Evolutionary conservation across 2,329 filamentous ascomycete species (phyloP).

Genomic region (Ambrosiella cleistominuta): DNA sequence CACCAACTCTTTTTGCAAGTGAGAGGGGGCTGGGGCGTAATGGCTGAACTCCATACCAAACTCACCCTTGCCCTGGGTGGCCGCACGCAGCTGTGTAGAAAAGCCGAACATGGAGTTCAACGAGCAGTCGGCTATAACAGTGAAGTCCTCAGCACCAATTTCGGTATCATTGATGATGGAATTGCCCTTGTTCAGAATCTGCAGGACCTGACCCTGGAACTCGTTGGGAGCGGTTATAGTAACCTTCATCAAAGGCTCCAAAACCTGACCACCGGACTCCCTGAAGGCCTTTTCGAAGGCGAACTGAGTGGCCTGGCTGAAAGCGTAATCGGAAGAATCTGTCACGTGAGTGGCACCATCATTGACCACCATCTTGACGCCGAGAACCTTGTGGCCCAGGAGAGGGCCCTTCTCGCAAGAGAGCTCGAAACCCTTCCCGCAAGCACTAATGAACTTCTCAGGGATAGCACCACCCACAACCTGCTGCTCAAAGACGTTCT

Average conservation of each 20-base stretch:
- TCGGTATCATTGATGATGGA: slow-evolving; percentile 92
- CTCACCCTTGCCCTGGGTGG: slow-evolving; percentile 95
- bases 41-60: slow-evolving; percentile 98
- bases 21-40: slow-evolving; percentile 70
- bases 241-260: slow-evolving; percentile 97
- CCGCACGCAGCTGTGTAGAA: slow-evolving; percentile 72
- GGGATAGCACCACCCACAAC: slow-evolving; percentile 80
- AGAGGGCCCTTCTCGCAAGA: slow-evolving; percentile 76
- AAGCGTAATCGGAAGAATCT: slow-evolving; percentile 91
- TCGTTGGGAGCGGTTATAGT: slow-evolving; percentile 89
- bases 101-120: slow-evolving; percentile 98
- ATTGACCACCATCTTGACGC: slow-evolving; percentile 77
- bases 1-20: slow-evolving; percentile 59
- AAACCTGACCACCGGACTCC: slow-evolving; percentile 61
- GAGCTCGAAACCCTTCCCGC: slow-evolving; percentile 80
- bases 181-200: slow-evolving; percentile 89
- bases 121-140: slow-evolving; percentile 76
- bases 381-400: slow-evolving; percentile 83
- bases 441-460: slow-evolving; percentile 90
- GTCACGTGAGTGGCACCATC: slow-evolving; percentile 96
- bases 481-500: slow-evolving; percentile 73
- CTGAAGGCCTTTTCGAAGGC: slow-evolving; percentile 90
- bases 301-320: slow-evolving; percentile 86
- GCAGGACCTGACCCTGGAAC: slow-evolving; percentile 93
- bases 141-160: slow-evolving; percentile 85